These are phyloP conservation scores for Hermanozyma aechmeae DNA, from an alignment of 805 yeast species.

Conservation along the genomic window DNA sequence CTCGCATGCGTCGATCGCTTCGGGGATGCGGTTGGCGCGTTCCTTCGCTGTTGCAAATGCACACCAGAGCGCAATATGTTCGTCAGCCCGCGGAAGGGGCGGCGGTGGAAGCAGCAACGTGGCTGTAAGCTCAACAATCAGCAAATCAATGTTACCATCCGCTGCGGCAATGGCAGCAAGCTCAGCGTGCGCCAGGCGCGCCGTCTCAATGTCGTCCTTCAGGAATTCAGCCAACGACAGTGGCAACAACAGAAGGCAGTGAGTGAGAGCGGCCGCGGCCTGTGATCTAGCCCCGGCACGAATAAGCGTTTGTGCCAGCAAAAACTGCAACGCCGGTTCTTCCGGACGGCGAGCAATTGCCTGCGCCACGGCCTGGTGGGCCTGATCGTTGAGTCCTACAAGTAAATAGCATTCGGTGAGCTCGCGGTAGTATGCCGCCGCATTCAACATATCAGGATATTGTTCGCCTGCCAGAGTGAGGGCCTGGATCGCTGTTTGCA, in stretches of 20 bases:
- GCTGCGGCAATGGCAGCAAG: slow-evolving; percentile 46
- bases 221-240: slow-evolving; percentile 15
- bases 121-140: slow-evolving; percentile 40
- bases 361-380: slow-evolving; percentile 39
- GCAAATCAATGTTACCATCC: slow-evolving; percentile 40
- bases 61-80: slow-evolving; percentile 44
- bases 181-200: slow-evolving; percentile 45
- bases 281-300: slow-evolving; percentile 34
- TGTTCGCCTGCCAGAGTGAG: slow-evolving; percentile 28
- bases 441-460: slow-evolving; percentile 29
- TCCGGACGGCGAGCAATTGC: slow-evolving; percentile 28
- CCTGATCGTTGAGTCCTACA: slow-evolving; percentile 40
- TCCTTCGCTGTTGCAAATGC: slow-evolving; percentile 44
- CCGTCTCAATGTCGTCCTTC: slow-evolving; percentile 32
- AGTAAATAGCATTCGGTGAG: slow-evolving; percentile 43
- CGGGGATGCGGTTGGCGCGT: slow-evolving; percentile 38
- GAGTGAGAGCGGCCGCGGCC: slow-evolving; percentile 39
- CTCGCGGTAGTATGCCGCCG: slow-evolving; percentile 36
- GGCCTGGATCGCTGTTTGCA: slow-evolving; percentile 30
- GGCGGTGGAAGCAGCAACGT: slow-evolving; percentile 45
- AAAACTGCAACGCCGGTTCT: slow-evolving; percentile 39
- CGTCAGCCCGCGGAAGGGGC: slow-evolving; percentile 33
- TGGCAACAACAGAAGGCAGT: slow-evolving; percentile 31
- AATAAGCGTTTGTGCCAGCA: slow-evolving; percentile 40
- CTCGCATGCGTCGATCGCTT: slow-evolving; percentile 42